Base-by-base conservation (phyloP, 2,329 filamentous ascomycete genomes). In the Gaeumannomyces sp. region DNA sequence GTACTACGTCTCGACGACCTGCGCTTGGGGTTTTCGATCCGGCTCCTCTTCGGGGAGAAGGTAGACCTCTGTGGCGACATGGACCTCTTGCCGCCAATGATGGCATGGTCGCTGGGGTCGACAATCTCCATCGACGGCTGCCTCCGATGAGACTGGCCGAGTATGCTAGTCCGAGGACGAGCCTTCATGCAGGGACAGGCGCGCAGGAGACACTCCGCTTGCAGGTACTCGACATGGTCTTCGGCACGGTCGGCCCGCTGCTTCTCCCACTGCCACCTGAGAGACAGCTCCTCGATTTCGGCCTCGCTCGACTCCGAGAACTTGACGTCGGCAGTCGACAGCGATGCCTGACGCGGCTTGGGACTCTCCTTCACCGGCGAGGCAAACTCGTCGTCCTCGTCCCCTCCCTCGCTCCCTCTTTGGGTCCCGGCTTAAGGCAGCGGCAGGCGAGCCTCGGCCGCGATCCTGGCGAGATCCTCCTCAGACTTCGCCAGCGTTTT, bases 161-260 rank as follows among this genome's bases (percentile, higher is more conserved):
- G 59, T 35, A 72, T 67, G 70, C 73, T 76, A 59, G 72, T 69
- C 14, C 74, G 70, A 14, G 72, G 71, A 22, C 74, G 73, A 56
- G 74, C 71, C 68, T 79, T 83, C 66, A 78, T 83, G 72, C 87
- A 89, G 1, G 83, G 79, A 77, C 89, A 92, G 75, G 84, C 86
- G 60, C 83, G 82, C 68, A 93, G 83, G 62, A 86, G 82, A 73
- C 89, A 92, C 73, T 94, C 90, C 64, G 89, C 83, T 72, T 91
- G 85, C 73, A 93, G 80, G 74, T 92, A 93, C 38, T 93, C 89
- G 61, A 92, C 81, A 71, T 90, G 85, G 66, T 92, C 90, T 68
- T 89, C 81, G 0, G 90, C 89, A 10, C 89, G 84, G 67, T 89
- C 83, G 13, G 89, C 88, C 64, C 88, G 81, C 72, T 85, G 83